Evolutionary conservation across 169 alveolate genomes (phyloP).

Genomic region (Babesia bigemina): DNA sequence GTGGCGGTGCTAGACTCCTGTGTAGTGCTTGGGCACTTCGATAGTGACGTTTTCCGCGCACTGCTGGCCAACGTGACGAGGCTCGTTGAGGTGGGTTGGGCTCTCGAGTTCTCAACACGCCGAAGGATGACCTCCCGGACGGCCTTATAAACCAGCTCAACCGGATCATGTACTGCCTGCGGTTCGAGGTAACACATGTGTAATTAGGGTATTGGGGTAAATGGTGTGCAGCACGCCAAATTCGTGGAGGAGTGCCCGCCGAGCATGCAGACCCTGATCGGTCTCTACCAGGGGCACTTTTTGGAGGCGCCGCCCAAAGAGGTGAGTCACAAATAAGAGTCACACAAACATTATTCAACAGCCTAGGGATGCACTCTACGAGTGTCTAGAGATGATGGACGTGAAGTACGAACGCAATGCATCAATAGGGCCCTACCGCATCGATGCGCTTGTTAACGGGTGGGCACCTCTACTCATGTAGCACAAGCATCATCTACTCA

Average conservation of each 20-base stretch:
- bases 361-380: slow-evolving; percentile 18
- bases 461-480: neutral
- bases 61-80: slow-evolving; percentile 13
- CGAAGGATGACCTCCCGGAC: slow-evolving; percentile 47
- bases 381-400: slow-evolving; percentile 32
- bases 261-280: slow-evolving; percentile 18
- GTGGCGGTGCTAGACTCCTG: slow-evolving; percentile 60
- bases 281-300: slow-evolving; percentile 61
- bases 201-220: neutral
- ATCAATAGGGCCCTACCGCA: slow-evolving; percentile 34
- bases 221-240: slow-evolving; percentile 31
- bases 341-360: neutral
- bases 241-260: slow-evolving; percentile 6
- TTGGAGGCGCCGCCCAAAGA: neutral
- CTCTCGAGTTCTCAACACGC: too few species aligned
- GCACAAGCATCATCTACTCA: neutral
- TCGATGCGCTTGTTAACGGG: slow-evolving; percentile 38
- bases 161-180: slow-evolving; percentile 56
- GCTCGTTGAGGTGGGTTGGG: slow-evolving; percentile 7
- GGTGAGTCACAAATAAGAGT: neutral
- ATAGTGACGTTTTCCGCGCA: neutral
- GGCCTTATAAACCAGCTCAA: slow-evolving; percentile 45
- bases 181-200: slow-evolving; percentile 33
- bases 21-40: slow-evolving; percentile 53
- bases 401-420: neutral